Evolutionary conservation across 2,329 filamentous ascomycete genomes (phyloP), one percentile per base, ranked within the genome.

Genomic region (Exophiala sp.): DNA sequence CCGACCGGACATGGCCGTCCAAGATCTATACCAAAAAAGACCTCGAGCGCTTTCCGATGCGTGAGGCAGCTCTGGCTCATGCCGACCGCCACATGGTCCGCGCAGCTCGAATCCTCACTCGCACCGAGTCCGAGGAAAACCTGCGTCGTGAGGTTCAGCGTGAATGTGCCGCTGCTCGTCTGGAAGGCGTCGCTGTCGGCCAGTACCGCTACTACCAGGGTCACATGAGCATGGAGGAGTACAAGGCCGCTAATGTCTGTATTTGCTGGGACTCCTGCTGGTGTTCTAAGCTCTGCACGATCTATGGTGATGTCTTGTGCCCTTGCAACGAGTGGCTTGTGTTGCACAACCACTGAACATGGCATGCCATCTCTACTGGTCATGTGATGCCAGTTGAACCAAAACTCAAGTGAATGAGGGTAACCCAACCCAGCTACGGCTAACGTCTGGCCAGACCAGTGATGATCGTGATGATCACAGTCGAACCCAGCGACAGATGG

Each of bases 221-320:
- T 8, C 52, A 58, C 43, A 52, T 59, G 55, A 59, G 43, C 14
- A 22, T 59, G 18, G 58, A 56, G 34, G 55, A 61, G 23, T 61
- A 61, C 48, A 21, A 46, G 18, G 51, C 22, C n/a, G 48, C 45
- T 8, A 46, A 46, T 3, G 43, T 61, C 18, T 61, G 58, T 40
- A 46, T 61, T 16, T 61, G 58, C 51, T 61, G 58, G 58, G 55
- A 47, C 16, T 37, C 18, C 7, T 61, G 58, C 47, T 52, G 41
- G 34, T 61, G 58, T 50, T 48, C 30, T 19, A 56, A 56, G 46
- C 35, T 61, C 35, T 61, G 58, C 51, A 57, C 53, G n/a, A 44
- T 53, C 27, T 61, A 52, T 23, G 54, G 38, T 21, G 58, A 61
- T 24, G 35, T 61, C 42, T 18, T 55, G 21, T 61, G 58, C 23